These are phyloP conservation scores for Macrophomina phaseolina DNA, from an alignment of 2,329 filamentous ascomycete species.

Conservation along the genomic window DNA sequence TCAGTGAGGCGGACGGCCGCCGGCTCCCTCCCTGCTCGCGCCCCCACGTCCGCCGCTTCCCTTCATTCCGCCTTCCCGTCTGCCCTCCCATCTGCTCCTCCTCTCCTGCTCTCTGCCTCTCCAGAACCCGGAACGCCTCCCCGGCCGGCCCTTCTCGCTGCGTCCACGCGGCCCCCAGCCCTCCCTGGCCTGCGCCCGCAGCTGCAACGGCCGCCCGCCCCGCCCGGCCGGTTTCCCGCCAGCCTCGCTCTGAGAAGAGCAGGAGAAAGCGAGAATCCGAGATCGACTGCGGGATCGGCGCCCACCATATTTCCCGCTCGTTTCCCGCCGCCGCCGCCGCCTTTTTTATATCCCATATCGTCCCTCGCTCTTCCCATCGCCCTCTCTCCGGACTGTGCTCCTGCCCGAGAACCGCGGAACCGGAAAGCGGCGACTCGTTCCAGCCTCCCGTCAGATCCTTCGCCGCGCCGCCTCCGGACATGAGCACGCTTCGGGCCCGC, in stretches of 20 bases:
- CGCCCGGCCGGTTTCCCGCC: not conserved
- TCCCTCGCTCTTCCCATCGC: slow-evolving; percentile 1
- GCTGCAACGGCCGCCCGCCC: slow-evolving; percentile 13
- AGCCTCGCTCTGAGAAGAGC: not conserved
- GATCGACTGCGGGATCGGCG: slow-evolving; percentile 19
- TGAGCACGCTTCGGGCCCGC: slow-evolving; percentile 9
- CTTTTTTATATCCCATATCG: slow-evolving; percentile 12
- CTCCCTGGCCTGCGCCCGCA: slow-evolving; percentile 14
- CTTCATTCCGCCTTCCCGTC: not conserved
- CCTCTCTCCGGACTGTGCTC: slow-evolving; percentile 4
- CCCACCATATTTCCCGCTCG: slow-evolving; percentile 22
- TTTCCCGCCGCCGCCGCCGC: not conserved
- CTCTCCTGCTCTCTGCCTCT: not conserved
- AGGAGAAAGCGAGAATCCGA: slow-evolving; percentile 8
- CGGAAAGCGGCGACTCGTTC: not conserved
- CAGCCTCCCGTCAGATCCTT: not conserved
- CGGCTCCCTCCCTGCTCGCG: not conserved
- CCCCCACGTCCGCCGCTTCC: not conserved
- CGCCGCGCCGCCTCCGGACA: not conserved
- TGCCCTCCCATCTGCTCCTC: not conserved
- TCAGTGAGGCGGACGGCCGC: slow-evolving; percentile 14
- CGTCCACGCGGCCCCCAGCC: slow-evolving; percentile 4
- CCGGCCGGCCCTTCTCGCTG: not conserved
- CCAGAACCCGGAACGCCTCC: slow-evolving; percentile 3
- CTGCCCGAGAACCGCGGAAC: not conserved